phyloP scores from a whole-genome alignment of 352 stramenopile species.

The Phytopythium mirpurense region DNA sequence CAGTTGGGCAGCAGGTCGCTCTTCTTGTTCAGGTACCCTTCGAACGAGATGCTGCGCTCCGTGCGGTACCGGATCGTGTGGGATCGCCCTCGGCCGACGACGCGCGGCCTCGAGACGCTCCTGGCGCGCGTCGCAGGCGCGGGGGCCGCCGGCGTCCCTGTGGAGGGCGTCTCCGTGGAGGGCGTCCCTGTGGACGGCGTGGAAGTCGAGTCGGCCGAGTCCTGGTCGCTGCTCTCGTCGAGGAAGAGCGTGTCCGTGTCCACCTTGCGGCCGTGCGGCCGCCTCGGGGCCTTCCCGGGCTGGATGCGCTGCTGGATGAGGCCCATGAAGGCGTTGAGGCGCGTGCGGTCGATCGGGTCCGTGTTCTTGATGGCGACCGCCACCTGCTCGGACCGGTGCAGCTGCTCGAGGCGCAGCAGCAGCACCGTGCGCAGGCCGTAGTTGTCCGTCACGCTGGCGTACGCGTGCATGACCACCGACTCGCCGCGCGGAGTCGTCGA shows the following conservation, averaged over 20 bases:
- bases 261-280: slow-evolving; percentile 28
- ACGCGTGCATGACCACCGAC: slow-evolving; percentile 47
- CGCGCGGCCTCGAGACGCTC: slow-evolving; percentile 3
- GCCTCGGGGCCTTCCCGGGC: slow-evolving; percentile 31
- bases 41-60: slow-evolving; percentile 66
- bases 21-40: slow-evolving; percentile 84
- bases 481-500: slow-evolving; percentile 1
- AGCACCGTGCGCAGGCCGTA: slow-evolving; percentile 43
- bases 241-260: slow-evolving; percentile 55
- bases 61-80: slow-evolving; percentile 68
- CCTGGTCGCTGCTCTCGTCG: slow-evolving; percentile 35
- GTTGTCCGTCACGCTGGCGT: slow-evolving; percentile 42
- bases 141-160: background rate
- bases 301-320: slow-evolving; percentile 64
- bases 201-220: slow-evolving; percentile 19
- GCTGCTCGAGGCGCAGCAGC: slow-evolving; percentile 57
- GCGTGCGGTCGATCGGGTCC: slow-evolving; percentile 43
- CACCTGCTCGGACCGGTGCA: slow-evolving; percentile 65
- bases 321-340: slow-evolving; percentile 43
- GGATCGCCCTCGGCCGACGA: slow-evolving; percentile 33
- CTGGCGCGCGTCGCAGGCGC: slow-evolving; percentile 1
- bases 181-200: slow-evolving; percentile 9
- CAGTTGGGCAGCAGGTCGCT: slow-evolving; percentile 68
- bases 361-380: slow-evolving; percentile 64
- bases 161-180: slow-evolving; percentile 16